Percentiles rank a stretch among this genome's conserved stretches.
Conservation (phyloP, 768 basidiomycete species). For the Termitomyces sp. region DNA sequence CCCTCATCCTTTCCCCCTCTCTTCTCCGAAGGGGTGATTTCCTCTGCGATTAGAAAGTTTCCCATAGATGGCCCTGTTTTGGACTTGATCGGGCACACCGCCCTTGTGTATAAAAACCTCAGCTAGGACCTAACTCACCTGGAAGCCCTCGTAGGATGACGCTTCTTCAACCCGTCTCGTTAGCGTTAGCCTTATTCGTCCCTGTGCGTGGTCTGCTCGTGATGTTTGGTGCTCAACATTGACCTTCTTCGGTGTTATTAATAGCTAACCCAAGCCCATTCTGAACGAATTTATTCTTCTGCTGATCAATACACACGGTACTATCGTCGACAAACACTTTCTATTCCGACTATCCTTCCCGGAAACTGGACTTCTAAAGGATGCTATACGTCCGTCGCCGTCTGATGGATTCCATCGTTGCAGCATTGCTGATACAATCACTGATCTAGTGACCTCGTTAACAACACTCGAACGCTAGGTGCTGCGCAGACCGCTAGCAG, state of each 20-base stretch:
- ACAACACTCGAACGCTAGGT: slow-evolving; percentile 50
- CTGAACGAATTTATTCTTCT: slow-evolving; percentile 21
- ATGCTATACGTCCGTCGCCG: slow-evolving; percentile 51
- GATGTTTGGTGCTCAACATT: slow-evolving; percentile 2
- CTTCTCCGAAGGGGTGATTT: slow-evolving; percentile 15
- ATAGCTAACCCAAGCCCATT: slow-evolving; percentile 20
- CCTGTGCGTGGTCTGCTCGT: slow-evolving; percentile 26
- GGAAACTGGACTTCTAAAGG: slow-evolving; percentile 51
- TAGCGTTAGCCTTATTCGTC: slow-evolving; percentile 30
- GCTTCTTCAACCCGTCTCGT: slow-evolving; percentile 23
- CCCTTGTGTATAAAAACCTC: slow-evolving; percentile 21
- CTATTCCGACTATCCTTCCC: slow-evolving; percentile 40
- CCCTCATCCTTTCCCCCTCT: slow-evolving; percentile 2
- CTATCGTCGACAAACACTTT: slow-evolving; percentile 26
- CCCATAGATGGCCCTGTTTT: slow-evolving; percentile 19
- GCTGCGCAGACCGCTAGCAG: slow-evolving; percentile 39
- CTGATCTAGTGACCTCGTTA: slow-evolving; percentile 43
- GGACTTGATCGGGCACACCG: slow-evolving; percentile 21
- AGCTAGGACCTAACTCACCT: slow-evolving; percentile 10
- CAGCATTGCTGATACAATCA: slow-evolving; percentile 1
- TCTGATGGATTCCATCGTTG: background rate
- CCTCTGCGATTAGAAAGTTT: slow-evolving; percentile 15
- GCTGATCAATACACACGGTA: slow-evolving; percentile 17
- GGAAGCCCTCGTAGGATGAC: slow-evolving; percentile 23
- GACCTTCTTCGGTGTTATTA: background rate